Conservation (phyloP, 2,329 filamentous ascomycete genomes). For the Monosporascus sp. region DNA sequence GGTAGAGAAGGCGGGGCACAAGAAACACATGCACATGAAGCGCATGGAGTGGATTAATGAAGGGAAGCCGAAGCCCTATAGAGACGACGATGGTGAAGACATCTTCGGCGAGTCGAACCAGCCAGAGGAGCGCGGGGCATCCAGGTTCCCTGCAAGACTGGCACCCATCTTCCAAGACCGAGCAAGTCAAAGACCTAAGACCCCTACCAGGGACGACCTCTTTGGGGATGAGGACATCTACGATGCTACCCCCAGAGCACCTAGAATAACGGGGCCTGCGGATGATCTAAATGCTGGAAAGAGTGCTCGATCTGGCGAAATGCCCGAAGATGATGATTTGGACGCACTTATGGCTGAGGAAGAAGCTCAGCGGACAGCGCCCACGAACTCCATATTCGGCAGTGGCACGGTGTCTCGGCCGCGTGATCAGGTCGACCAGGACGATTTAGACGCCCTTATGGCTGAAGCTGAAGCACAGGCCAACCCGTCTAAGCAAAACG, state of each 20-base stretch:
- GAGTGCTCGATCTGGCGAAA: background rate
- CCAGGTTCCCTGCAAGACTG: conserved; percentile 27
- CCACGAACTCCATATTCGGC: conserved; percentile 12
- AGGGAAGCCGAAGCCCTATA: conserved; percentile 46
- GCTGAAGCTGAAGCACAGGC: conserved; percentile 23
- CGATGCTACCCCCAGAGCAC: conserved; percentile 42
- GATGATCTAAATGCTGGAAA: conserved; percentile 9
- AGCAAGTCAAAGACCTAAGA: conserved; percentile 23
- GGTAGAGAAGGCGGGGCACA: conserved; percentile 90
- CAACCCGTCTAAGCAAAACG: conserved; percentile 3
- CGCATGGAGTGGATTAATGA: conserved; percentile 83
- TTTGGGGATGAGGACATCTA: conserved; percentile 49
- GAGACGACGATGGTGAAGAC: conserved; percentile 27
- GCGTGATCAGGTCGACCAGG: conserved; percentile 24
- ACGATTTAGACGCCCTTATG: conserved; percentile 32
- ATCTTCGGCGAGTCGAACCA: conserved; percentile 19
- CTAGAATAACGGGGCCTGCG: conserved; percentile 14
- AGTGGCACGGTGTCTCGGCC: conserved; percentile 8
- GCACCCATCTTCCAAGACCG: conserved; percentile 34
- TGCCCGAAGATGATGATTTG: conserved; percentile 37
- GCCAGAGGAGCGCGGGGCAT: conserved; percentile 20
- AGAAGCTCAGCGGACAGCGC: conserved; percentile 24
- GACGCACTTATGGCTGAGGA: conserved; percentile 50
- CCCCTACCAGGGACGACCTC: conserved; percentile 30
- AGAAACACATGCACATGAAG: conserved; percentile 68